Percentiles rank a stretch among this genome's conserved stretches.
Evolutionary conservation across 2,329 filamentous ascomycete species (phyloP).

Genomic region (Curvularia sp.): DNA sequence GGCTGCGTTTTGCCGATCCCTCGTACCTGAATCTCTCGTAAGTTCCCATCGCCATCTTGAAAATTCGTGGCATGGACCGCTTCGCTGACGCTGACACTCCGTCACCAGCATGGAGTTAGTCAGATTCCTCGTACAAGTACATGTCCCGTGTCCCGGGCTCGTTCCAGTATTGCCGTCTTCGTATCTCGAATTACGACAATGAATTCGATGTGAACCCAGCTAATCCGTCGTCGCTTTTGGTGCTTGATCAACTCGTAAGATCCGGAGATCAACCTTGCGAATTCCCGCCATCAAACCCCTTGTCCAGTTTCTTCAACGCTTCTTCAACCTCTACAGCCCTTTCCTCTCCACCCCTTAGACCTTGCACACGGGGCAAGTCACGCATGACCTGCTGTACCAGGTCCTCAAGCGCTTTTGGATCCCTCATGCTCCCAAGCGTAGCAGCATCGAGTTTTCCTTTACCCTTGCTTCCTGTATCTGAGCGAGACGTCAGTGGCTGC

Average conservation of each 20-base stretch:
- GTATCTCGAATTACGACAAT: neutral
- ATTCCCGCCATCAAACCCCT: conserved; percentile 42
- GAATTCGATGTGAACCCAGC: neutral
- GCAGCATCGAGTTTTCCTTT: conserved; percentile 40
- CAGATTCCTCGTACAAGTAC: neutral
- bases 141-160: neutral
- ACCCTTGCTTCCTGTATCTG: conserved; percentile 18
- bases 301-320: conserved; percentile 56
- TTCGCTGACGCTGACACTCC: neutral
- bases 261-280: neutral
- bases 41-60: neutral
- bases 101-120: neutral
- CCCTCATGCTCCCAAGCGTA: conserved; percentile 39
- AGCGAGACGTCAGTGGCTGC: conserved; percentile 16
- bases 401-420: conserved; percentile 53
- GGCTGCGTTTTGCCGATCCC: neutral
- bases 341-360: conserved; percentile 51
- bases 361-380: conserved; percentile 52
- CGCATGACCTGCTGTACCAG: conserved; percentile 57
- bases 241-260: neutral
- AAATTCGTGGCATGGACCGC: neutral
- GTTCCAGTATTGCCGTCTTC: neutral
- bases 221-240: neutral
- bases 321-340: conserved; percentile 47
- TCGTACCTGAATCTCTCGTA: neutral